Evolutionary conservation across 169 alveolate genomes (phyloP).

Genomic region (Babesia bovis): DNA sequence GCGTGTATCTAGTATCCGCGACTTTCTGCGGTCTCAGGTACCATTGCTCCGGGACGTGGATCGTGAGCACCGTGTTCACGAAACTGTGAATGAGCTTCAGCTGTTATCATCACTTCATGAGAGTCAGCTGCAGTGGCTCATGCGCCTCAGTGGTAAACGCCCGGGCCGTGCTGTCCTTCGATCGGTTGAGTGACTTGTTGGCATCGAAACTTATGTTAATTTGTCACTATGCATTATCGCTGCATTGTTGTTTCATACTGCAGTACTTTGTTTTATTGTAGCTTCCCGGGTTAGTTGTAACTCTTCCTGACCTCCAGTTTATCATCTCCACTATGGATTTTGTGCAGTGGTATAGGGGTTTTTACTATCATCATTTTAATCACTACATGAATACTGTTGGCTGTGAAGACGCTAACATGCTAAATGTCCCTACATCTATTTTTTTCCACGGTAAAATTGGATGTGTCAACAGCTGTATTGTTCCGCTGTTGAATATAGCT

Average conservation of each 20-base stretch:
- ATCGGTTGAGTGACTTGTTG: slow-evolving; percentile 4
- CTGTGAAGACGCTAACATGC: slow-evolving; percentile 14
- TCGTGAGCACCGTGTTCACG: slow-evolving; percentile 11
- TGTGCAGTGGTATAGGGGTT: no score
- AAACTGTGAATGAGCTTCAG: slow-evolving; percentile 30
- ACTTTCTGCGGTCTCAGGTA: slow-evolving; percentile 5
- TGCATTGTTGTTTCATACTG: no score
- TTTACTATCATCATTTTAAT: no score
- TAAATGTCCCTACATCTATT: slow-evolving; percentile 24
- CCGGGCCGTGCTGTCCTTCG: slow-evolving; percentile 27
- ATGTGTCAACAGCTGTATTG: slow-evolving; percentile 28
- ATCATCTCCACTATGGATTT: no score
- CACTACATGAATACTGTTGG: slow-evolving; percentile 14
- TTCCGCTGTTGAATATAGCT: slow-evolving; percentile 28
- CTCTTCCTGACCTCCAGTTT: no score
- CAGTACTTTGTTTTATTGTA: no score
- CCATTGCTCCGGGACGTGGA: background rate
- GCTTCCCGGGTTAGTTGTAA: no score
- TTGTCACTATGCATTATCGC: no score
- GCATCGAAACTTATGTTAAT: background rate
- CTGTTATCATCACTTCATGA: slow-evolving; percentile 38
- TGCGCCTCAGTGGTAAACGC: slow-evolving; percentile 12
- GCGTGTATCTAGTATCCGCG: background rate
- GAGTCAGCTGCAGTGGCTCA: slow-evolving; percentile 38
- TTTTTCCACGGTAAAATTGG: slow-evolving; percentile 52